Base-by-base conservation (phyloP, 2,329 filamentous ascomycete species). In the Colletotrichum lentis region DNA sequence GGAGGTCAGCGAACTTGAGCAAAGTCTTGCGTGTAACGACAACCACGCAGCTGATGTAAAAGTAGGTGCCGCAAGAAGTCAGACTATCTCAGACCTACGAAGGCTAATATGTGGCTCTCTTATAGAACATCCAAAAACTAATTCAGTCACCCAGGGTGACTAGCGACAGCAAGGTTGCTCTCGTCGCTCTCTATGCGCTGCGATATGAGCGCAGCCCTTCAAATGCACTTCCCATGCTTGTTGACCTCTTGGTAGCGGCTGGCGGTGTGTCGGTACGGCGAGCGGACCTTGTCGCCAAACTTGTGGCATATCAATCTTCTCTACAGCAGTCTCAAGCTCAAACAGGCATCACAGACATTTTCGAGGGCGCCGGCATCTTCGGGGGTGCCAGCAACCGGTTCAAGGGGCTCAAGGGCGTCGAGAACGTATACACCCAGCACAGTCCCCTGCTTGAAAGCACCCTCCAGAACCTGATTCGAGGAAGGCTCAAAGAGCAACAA, bases 361-460 rank as follows among this genome's bases (percentile, higher is more conserved):
- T 99, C 74, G 94, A 98, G 75, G 91, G 93, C 0, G 88, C 91
- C 0, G 95, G 93, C 5, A 95, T 99, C 71, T 97, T 99, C 79
- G 92, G 93, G 0, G 92, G 92, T 14, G 94, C 94, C 12, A 87
- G 93, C 46, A 93, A 91, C 74, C 89, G 94, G 5, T 94, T 99
- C 78, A 97, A 97, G 75, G 96, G 96, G 0, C 84, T 99, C 16
- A 97, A 98, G 76, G 96, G 96, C 1, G 96, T 99, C 1, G 96
- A 99, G 78, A 99, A 99, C 74, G 96, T 99, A 35, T 99, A 99
- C 78, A 99, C 96, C 0, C 96, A 99, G 77, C 96, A 99, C 78
- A 96, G 93, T 6, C 94, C 96, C 0, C 86, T 93, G 24, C 80
- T 99, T 18, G 94, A 97, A 77, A 87, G 87, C 27, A 98, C 94